Evolutionary conservation across 148 eudicot species (phyloP), one percentile per base, ranked within the genome.

Genomic region (Rheum nobile): DNA sequence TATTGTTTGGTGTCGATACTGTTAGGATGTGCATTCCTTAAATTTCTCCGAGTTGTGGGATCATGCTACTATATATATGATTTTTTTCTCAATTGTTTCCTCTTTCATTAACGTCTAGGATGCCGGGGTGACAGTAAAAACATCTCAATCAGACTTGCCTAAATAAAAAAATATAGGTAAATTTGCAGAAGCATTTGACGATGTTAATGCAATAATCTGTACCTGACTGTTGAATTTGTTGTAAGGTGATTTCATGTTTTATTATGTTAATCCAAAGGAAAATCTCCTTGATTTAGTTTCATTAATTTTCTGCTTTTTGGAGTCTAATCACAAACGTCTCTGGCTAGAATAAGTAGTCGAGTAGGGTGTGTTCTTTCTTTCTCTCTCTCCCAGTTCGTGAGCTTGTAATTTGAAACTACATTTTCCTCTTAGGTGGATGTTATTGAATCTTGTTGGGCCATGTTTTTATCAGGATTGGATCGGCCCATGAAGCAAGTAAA

Each of bases 371-470:
- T n/a, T 55, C 9, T 55, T 9, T 55, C 22, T 55, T 55, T 3
- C 19, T 21, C 11, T 55, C 22, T 55, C 26, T 50, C 26, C 8
- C 26, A 50, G 26, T 34, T 65, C 39, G 21, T 17, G 21, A 65
- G 39, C 70, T 65, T 29, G 70, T 31, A 65, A 65, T n/a, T 65
- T 65, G 4, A 65, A 26, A 7, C 38, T 28, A 14, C 17, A 2
- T 67, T 29, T 52, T 13, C 47, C 79, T 69, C 82, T 38, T 79
- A 93, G 97, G 96, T 95, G 81, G 98, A 95, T 75, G 98, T 95
- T 75, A 95, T 95, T 81, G 98, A 95, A 85, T 95, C 98, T 47
- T n/a, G n/a, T n/a, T n/a, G n/a, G n/a, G n/a, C n/a, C n/a, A n/a
- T n/a, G n/a, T n/a, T n/a, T n/a, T n/a, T n/a, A n/a, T n/a, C n/a